Conservation (phyloP, 371 early-diverging fungal species). For the Actinomortierella wolfii region DNA sequence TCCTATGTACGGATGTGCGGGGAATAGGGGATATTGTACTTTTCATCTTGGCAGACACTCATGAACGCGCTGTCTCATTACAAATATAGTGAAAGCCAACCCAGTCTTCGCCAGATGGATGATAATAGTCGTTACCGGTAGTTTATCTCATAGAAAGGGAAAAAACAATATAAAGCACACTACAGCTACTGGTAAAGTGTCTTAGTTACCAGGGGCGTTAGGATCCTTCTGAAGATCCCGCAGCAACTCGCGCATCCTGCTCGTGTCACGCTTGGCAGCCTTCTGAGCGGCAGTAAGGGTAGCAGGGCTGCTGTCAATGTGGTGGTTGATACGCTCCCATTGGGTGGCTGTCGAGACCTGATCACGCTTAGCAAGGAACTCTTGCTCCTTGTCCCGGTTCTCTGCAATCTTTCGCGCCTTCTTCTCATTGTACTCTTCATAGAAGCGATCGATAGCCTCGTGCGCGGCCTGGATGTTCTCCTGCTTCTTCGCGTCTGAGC, state of each 20-base stretch:
- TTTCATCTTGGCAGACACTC: no score
- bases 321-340: constrained; percentile 78
- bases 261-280: constrained; percentile 61
- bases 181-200: background rate
- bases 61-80: no score
- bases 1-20: no score
- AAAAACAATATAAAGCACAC: no score
- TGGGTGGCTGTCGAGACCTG: constrained; percentile 67
- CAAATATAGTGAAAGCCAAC: no score
- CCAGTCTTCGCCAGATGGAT: no score
- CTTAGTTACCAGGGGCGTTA: constrained; percentile 73
- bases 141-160: no score
- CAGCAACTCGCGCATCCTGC: constrained; percentile 86
- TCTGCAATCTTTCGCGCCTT: constrained; percentile 77
- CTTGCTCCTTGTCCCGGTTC: constrained; percentile 71
- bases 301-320: constrained; percentile 64
- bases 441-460: constrained; percentile 88
- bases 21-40: no score
- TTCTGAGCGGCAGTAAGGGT: constrained; percentile 48
- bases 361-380: constrained; percentile 57
- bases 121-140: no score
- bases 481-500: constrained; percentile 68
- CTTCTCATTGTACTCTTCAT: constrained; percentile 94
- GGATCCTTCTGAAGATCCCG: constrained; percentile 78
- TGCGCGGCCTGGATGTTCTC: constrained; percentile 75